Evolutionary conservation across 805 yeast genomes (phyloP).

Genomic region (Wickerhamomyces chambardii): DNA sequence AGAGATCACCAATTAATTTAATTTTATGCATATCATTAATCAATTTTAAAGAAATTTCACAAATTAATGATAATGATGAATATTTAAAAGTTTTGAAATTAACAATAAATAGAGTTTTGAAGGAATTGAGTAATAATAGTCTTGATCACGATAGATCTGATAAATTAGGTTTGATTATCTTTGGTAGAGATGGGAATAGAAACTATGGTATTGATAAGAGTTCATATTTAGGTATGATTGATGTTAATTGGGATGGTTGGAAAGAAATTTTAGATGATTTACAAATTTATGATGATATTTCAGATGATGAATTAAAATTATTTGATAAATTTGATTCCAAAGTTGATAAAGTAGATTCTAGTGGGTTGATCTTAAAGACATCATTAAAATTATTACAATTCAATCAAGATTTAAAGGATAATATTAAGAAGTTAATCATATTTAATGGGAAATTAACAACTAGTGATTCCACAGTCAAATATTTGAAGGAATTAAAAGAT

Average conservation of each 20-base stretch:
- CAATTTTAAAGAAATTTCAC: conserved; percentile 14
- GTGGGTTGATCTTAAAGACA: neutral
- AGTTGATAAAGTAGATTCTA: no score
- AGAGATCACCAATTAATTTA: conserved; percentile 28
- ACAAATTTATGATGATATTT: conserved; percentile 11
- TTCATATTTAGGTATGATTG: conserved; percentile 34
- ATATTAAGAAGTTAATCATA: neutral
- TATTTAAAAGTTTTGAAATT: conserved; percentile 18
- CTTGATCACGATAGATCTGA: no score
- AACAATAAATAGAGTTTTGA: conserved; percentile 19
- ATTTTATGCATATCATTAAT: conserved; percentile 33
- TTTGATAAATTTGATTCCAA: neutral
- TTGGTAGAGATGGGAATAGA: conserved; percentile 36
- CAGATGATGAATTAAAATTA: conserved; percentile 1
- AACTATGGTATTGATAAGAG: conserved; percentile 25
- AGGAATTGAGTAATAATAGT: conserved; percentile 19
- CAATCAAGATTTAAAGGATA: neutral
- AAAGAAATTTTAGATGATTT: conserved; percentile 29
- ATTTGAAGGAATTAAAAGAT: no score
- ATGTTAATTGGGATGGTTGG: conserved; percentile 41
- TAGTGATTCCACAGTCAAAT: no score
- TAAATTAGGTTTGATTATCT: conserved; percentile 35
- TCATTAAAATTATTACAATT: neutral
- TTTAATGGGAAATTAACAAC: no score
- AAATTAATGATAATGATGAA: conserved; percentile 14